Conservation (phyloP, 805 yeast species). For the Kodamaea sagamina region DNA sequence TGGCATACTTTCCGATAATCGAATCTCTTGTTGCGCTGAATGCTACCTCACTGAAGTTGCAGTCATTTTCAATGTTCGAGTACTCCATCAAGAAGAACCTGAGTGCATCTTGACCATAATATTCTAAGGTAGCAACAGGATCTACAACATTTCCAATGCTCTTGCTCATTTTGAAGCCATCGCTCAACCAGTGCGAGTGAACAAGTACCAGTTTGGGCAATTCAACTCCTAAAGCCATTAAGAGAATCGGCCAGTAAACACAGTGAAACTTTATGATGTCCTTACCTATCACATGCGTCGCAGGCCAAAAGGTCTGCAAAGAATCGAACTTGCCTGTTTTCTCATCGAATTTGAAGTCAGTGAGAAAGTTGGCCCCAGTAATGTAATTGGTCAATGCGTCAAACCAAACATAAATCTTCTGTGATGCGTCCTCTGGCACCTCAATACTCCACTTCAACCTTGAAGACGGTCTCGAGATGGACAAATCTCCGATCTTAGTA, state of each 20-base stretch:
- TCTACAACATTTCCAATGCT: conserved; percentile 92
- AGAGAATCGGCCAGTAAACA: conserved; percentile 89
- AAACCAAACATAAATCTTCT: conserved; percentile 92
- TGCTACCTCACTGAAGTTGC: conserved; percentile 69
- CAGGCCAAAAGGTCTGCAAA: conserved; percentile 52
- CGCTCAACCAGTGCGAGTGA: conserved; percentile 92
- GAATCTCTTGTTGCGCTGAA: conserved; percentile 57
- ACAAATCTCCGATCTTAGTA: conserved; percentile 59
- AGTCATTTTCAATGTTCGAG: conserved; percentile 73
- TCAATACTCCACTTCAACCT: conserved; percentile 87
- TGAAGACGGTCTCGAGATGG: conserved; percentile 81
- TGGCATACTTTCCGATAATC: conserved; percentile 81
- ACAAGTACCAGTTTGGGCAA: conserved; percentile 77
- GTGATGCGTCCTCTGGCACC: conserved; percentile 78
- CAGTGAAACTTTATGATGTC: conserved; percentile 89
- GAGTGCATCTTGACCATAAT: conserved; percentile 71
- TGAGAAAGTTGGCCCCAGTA: conserved; percentile 63
- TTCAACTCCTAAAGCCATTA: conserved; percentile 76
- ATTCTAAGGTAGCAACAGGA: conserved; percentile 63
- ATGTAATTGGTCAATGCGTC: conserved; percentile 89
- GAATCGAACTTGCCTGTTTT: conserved; percentile 11
- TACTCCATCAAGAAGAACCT: conserved; percentile 76
- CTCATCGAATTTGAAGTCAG: conserved; percentile 16
- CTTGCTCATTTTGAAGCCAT: conserved; percentile 92
- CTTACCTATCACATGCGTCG: conserved; percentile 86